These are phyloP conservation scores for Trichoderma koningii DNA, from an alignment of 2,329 filamentous ascomycete species.

Conservation along the genomic window DNA sequence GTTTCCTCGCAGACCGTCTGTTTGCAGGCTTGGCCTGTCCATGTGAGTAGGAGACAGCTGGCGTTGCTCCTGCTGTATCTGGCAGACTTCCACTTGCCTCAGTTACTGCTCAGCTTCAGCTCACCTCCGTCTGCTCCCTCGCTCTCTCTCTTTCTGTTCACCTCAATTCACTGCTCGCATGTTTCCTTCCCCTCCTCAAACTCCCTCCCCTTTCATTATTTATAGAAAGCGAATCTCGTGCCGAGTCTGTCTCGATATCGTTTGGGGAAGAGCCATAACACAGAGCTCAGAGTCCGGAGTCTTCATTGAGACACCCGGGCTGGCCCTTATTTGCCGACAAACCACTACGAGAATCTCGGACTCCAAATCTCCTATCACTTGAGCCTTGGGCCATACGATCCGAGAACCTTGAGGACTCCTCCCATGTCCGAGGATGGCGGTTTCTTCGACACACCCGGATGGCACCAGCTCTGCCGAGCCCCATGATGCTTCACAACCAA, in stretches of 20 bases:
- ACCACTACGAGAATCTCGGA: not conserved
- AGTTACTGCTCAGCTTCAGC: not conserved
- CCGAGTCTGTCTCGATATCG: not conserved
- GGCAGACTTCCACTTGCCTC: not conserved
- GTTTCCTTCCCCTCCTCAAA: not conserved
- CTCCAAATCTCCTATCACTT: no score
- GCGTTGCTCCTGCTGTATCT: not conserved
- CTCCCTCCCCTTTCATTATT: not conserved
- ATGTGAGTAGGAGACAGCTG: not conserved
- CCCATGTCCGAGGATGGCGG: not conserved
- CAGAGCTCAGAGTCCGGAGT: not conserved
- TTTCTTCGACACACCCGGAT: not conserved
- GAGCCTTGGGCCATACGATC: not conserved
- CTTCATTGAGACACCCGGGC: no score
- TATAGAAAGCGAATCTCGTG: not conserved
- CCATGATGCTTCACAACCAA: not conserved
- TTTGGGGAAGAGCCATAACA: not conserved
- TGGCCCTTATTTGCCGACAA: not conserved
- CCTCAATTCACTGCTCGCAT: not conserved
- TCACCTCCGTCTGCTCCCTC: not conserved
- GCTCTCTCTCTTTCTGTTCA: not conserved
- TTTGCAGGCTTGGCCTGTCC: not conserved
- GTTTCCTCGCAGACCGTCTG: not conserved
- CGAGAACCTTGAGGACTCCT: no score
- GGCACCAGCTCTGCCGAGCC: not conserved